Conservation (phyloP, 1,284 basidiomycete genomes). For the Malassezia psittaci region DNA sequence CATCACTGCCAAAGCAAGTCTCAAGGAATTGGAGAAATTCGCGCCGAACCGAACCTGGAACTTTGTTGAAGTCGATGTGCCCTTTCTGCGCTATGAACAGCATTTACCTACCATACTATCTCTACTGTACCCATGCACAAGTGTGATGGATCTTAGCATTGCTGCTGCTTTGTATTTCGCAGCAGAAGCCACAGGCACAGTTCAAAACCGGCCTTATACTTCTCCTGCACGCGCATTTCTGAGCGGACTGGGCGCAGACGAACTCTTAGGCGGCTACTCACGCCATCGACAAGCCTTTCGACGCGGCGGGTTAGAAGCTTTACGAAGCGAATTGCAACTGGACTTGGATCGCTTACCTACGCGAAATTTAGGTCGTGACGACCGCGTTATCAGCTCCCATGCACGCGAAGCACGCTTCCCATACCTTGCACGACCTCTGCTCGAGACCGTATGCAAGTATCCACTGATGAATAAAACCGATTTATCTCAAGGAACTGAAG, state of each 20-base stretch:
- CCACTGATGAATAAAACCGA: conserved; percentile 74
- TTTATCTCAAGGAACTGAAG: conserved; percentile 12
- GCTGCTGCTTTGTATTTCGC: conserved; percentile 88
- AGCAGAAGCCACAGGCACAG: conserved; percentile 55
- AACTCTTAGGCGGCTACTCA: conserved; percentile 85
- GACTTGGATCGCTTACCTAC: conserved; percentile 82
- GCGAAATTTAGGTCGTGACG: conserved; percentile 85
- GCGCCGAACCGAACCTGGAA: conserved; percentile 74
- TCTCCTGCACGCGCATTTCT: conserved; percentile 72
- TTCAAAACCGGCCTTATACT: conserved; percentile 52
- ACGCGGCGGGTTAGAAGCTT: conserved; percentile 45
- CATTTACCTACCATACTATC: conserved; percentile 6
- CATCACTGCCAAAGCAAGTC: conserved; percentile 64
- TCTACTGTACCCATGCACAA: conserved; percentile 28
- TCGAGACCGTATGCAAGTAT: conserved; percentile 55
- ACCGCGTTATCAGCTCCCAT: conserved; percentile 75
- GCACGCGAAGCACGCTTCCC: conserved; percentile 64
- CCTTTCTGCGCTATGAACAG: conserved; percentile 58
- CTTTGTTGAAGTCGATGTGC: conserved; percentile 79
- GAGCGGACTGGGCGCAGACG: conserved; percentile 88
- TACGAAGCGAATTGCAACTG: conserved; percentile 76
- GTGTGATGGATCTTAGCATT: conserved; percentile 59
- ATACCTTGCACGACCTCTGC: conserved; percentile 26
- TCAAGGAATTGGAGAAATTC: conserved; percentile 62
- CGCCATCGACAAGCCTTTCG: conserved; percentile 70